A percentile compares a stretch with the other conserved stretches of the same genome.
Evolutionary conservation across 495 filamentous ascomycete genomes (phyloP).

Genomic region (Physcia stellaris): DNA sequence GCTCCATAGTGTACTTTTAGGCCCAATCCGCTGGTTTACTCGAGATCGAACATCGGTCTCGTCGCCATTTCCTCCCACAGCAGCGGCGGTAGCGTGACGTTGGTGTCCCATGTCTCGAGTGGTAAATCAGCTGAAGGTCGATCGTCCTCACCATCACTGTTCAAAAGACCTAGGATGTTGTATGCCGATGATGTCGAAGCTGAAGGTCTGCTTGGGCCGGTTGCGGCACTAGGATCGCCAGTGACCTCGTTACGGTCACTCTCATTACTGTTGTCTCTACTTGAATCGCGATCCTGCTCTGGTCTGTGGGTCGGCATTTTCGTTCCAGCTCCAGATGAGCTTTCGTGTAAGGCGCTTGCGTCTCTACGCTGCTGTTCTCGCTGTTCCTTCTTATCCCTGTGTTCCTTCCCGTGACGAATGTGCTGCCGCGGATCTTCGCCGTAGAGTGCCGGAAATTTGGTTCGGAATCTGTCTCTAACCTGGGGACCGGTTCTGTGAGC

Average conservation of each 20-base stretch:
- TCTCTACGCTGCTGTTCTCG: no score
- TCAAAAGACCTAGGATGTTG: constrained; percentile 6
- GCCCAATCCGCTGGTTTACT: neutral
- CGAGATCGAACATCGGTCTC: constrained; percentile 13
- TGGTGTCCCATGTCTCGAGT: constrained; percentile 11
- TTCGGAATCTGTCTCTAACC: constrained; percentile 69
- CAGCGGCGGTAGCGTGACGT: constrained; percentile 12
- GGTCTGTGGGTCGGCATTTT: no score
- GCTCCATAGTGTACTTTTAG: no score
- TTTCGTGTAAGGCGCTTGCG: no score
- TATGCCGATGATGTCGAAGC: constrained; percentile 1
- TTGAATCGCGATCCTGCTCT: neutral
- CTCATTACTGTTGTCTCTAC: no score
- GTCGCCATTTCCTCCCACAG: constrained; percentile 17
- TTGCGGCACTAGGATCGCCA: neutral
- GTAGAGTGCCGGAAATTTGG: constrained; percentile 65
- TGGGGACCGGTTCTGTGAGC: constrained; percentile 59
- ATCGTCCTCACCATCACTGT: constrained; percentile 7
- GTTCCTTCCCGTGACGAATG: no score
- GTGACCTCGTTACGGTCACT: neutral
- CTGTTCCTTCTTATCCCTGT: no score
- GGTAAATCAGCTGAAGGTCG: constrained; percentile 7
- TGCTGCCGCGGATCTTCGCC: no score
- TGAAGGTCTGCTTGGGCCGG: neutral
- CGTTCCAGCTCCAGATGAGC: no score